Base-by-base conservation (phyloP, 352 stramenopile species). In the Globisporangium barbulae region DNA sequence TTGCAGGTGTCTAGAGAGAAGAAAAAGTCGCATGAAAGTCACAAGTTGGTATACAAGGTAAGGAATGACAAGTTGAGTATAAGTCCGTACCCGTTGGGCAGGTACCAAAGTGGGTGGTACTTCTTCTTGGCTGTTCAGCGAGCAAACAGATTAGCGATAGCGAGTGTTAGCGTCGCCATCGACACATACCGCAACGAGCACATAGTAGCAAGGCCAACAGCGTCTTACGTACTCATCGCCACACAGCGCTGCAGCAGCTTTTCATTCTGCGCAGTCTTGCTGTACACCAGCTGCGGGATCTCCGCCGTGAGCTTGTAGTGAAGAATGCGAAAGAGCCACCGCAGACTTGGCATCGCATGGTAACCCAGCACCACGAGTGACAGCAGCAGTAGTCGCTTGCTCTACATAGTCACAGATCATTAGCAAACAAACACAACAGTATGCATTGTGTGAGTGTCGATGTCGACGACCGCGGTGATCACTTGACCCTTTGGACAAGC, bases 1-100 rank as follows among this genome's bases (percentile, higher is more conserved):
- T 67, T 91, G 83, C 21, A 89, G 31, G 53, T 90, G 83, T 41
- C 71, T 75, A 44, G 15, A n/a, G n/a, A n/a, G n/a, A n/a, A n/a
- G 25, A 2, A 22, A n/a, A 13, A 31, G 22, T 8, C 22, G 17
- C 12, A 15, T 17, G 33, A 15, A 47, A 15, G n/a, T n/a, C n/a
- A n/a, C n/a, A n/a, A n/a, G n/a, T n/a, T n/a, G n/a, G n/a, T n/a
- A n/a, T n/a, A n/a, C n/a, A n/a, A n/a, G n/a, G n/a, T n/a, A n/a
- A n/a, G n/a, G n/a, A n/a, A n/a, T n/a, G n/a, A n/a, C n/a, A 52
- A 33, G 10, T n/a, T 6, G 17, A 22, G 19, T 22, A 25, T 22
- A 47, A 21, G 53, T 19, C 13, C 62, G 25, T 35, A 78, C 71
- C 80, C 80, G 62, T 83, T 89, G 59, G 83, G 82, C 30, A 90